A percentile compares a stretch with the other conserved stretches of the same genome.
Evolutionary conservation across 78 protist species (phyloP).

Genomic region (Dictyostelium purpureum): DNA sequence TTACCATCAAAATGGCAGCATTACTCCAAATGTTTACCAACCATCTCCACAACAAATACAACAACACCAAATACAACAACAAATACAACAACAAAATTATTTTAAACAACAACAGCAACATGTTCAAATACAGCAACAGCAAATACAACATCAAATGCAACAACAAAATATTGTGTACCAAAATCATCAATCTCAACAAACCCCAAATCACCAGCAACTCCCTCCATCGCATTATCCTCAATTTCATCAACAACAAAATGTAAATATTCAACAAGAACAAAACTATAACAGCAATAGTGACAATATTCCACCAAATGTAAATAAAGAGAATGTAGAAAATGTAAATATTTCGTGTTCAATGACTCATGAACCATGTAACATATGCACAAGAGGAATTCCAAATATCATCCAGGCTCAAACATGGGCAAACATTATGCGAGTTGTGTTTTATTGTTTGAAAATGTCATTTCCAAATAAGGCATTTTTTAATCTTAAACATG

Average conservation of each 20-base stretch:
- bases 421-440: slow-evolving; percentile 62
- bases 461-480: not conserved
- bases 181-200: not conserved
- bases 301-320: not conserved
- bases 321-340: not conserved
- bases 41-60: not conserved
- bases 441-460: slow-evolving; percentile 21
- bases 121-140: slow-evolving; percentile 1
- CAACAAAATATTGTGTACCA: too few species aligned
- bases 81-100: not conserved
- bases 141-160: slow-evolving; percentile 1
- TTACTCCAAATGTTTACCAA: not conserved
- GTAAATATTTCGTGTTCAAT: not conserved
- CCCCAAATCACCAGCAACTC: not conserved
- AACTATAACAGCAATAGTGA: not conserved
- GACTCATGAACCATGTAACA: not conserved
- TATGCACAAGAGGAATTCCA: slow-evolving; percentile 34
- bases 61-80: not conserved
- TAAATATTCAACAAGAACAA: not conserved
- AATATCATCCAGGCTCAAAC: not conserved
- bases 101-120: not conserved
- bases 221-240: not conserved
- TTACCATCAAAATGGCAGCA: too few species aligned
- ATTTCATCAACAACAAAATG: not conserved
- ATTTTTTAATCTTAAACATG: slow-evolving; percentile 18